Base-by-base conservation (phyloP, 2,329 filamentous ascomycete genomes). In the Fusarium sp. region DNA sequence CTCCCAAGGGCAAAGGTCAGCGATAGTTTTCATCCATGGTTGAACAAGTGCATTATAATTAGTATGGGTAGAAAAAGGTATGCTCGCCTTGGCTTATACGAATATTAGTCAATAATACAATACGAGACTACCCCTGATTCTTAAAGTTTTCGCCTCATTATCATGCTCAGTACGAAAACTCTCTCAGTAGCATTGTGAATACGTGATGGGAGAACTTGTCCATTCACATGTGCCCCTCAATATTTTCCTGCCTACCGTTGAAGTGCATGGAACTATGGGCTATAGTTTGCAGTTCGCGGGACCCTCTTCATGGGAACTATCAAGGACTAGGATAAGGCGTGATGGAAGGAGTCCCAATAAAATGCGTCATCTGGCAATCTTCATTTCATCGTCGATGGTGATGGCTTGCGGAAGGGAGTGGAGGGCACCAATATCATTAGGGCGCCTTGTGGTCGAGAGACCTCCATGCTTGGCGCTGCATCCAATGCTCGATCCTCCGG, bases 321-420 rank as follows among this genome's bases (percentile, higher is more conserved):
- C 45, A 54, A 18, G 60, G 29, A 20, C 62, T 31, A 54, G 58
- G 22, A 27, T 31, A 24, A 54, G 34, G 60, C 40, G 60, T 56
- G 52, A 57, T 72, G 64, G n/a, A 31, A 27, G 52, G 22, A 59
- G 66, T 74, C 68, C 72, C 65, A 63, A 67, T 70, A 61, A 59
- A 69, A 62, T 75, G 70, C 72, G 72, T 73, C 72, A 74, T 74
- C 27, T 58, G 45, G 37, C 38, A 29, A 27, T 29, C 52, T 29
- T 66, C 42, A 40, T 62, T 45, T 60, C 57, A 66, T 64, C 37
- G 47, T 52, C 40, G 47, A 67, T 57, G 42, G 70, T 9, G 34
- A 50, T 40, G 22, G 64, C 24, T 56, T 62, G 38, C 52, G 52
- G 38, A 75, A 52, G 63, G 13, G 10, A 62, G 60, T 67, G 57